These are phyloP conservation scores for Nitzschia palea DNA, from an alignment of 108 stramenopile species.

Conservation along the genomic window DNA sequence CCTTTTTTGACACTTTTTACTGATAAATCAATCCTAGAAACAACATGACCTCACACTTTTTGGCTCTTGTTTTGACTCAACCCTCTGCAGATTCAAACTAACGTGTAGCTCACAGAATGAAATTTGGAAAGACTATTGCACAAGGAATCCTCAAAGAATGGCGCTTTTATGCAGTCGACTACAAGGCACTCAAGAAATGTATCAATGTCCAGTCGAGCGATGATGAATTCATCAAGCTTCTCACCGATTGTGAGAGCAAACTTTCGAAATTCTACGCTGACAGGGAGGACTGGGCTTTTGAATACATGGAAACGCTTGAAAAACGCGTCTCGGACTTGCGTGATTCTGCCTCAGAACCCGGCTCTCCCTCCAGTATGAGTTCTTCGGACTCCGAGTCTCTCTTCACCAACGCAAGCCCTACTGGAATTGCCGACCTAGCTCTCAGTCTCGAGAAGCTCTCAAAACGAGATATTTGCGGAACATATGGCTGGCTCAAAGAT, in stretches of 20 bases:
- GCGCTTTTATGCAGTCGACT: constrained; percentile 57
- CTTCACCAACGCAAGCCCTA: constrained; percentile 20
- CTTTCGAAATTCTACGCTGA: constrained; percentile 59
- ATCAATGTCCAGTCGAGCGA: constrained; percentile 20
- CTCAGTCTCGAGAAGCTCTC: constrained; percentile 4
- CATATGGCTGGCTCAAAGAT: constrained; percentile 37
- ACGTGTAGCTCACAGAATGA: constrained; percentile 26
- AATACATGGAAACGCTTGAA: constrained; percentile 49
- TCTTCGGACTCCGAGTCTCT: constrained; percentile 8
- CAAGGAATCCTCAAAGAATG: constrained; percentile 51
- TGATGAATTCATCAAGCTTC: constrained; percentile 33
- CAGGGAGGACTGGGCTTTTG: constrained; percentile 50
- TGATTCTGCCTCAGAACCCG: constrained; percentile 18
- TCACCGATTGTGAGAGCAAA: constrained; percentile 45
- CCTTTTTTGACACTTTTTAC: too few relatives aligned
- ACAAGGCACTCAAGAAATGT: constrained; percentile 51
- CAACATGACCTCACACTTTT: too few relatives aligned
- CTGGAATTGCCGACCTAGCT: constrained; percentile 11
- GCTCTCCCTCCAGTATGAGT: constrained; percentile 18
- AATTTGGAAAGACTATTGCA: constrained; percentile 52
- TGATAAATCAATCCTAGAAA: too few relatives aligned
- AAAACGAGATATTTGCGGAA: constrained; percentile 16
- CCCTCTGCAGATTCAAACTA: background rate
- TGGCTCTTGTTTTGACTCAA: too few relatives aligned
- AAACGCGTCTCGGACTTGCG: constrained; percentile 44